Percentiles rank a stretch among this genome's conserved stretches.
phyloP scores from a whole-genome alignment of 768 basidiomycete species.

The Coprinellus aureogranulatus region DNA sequence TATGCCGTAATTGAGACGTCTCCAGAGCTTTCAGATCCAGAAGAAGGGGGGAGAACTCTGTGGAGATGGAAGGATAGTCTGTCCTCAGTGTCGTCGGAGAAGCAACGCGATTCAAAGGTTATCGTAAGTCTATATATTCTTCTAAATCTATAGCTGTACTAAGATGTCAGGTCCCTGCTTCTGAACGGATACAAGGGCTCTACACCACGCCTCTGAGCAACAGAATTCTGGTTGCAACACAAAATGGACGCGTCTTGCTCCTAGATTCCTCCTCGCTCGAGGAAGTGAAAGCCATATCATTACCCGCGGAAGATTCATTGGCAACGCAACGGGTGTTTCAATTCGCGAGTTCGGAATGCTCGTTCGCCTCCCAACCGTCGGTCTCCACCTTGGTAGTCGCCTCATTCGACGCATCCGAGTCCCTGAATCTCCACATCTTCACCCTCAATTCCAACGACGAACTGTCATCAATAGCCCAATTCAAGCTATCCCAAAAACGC shows the following conservation, averaged over 20 bases:
- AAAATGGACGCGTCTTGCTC: slow-evolving; percentile 19
- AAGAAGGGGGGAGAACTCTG: slow-evolving; percentile 48
- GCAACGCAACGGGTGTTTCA: slow-evolving; percentile 18
- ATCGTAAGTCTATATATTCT: slow-evolving; percentile 38
- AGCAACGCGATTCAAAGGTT: slow-evolving; percentile 22
- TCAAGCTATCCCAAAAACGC: slow-evolving; percentile 26
- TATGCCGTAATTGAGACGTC: slow-evolving; percentile 54
- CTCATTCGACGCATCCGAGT: slow-evolving; percentile 18
- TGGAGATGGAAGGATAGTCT: slow-evolving; percentile 62
- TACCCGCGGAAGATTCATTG: slow-evolving; percentile 9
- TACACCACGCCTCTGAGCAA: slow-evolving; percentile 20
- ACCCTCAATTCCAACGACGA: slow-evolving; percentile 31
- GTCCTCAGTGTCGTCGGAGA: slow-evolving; percentile 19
- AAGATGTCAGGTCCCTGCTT: slow-evolving; percentile 17
- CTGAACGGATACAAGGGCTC: slow-evolving; percentile 20
- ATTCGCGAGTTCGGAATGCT: slow-evolving; percentile 15
- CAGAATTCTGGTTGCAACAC: slow-evolving; percentile 23
- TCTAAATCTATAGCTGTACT: background rate
- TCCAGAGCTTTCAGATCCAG: slow-evolving; percentile 37
- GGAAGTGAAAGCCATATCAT: slow-evolving; percentile 14
- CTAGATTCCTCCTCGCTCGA: slow-evolving; percentile 24
- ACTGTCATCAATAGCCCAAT: slow-evolving; percentile 27
- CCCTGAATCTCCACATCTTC: slow-evolving; percentile 27
- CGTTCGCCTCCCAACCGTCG: slow-evolving; percentile 11
- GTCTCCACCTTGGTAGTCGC: slow-evolving; percentile 18